Percentiles rank a stretch among this genome's conserved stretches.
phyloP scores from a whole-genome alignment of 2,329 filamentous ascomycete species.

The Mariannaea sp. region DNA sequence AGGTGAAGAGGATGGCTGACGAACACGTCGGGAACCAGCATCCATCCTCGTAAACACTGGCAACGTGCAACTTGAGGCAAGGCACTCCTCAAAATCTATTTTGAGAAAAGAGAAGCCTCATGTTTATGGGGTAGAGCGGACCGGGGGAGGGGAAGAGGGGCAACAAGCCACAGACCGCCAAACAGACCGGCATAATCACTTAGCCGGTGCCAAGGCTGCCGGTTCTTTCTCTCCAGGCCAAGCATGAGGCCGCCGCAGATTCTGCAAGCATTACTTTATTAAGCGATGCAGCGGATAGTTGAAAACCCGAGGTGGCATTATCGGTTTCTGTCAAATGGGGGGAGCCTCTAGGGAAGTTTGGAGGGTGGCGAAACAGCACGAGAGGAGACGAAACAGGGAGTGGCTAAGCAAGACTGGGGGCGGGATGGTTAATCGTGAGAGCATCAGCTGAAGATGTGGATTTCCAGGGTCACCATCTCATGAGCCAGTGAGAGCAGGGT shows the following conservation, averaged over 20 bases:
- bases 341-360: not conserved
- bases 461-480: not conserved
- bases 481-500: not conserved
- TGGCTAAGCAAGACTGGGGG: not conserved
- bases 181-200: not conserved
- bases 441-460: conserved; percentile 2
- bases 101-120: not conserved
- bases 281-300: not conserved
- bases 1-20: conserved; percentile 3
- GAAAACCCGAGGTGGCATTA: not conserved
- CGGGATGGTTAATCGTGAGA: not conserved
- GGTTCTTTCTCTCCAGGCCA: conserved; percentile 7
- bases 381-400: not conserved
- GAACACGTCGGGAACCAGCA: not conserved
- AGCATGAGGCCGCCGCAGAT: conserved; percentile 7
- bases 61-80: not conserved
- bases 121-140: conserved; percentile 1
- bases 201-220: not conserved
- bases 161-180: conserved; percentile 3
- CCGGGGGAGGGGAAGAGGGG: too few relatives aligned
- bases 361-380: conserved; percentile 6
- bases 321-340: conserved; percentile 8
- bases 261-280: not conserved
- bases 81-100: not conserved
- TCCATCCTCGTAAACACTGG: conserved; percentile 11